Conservation (phyloP, 2,329 filamentous ascomycete species). For the Dactylella cylindrospora region DNA sequence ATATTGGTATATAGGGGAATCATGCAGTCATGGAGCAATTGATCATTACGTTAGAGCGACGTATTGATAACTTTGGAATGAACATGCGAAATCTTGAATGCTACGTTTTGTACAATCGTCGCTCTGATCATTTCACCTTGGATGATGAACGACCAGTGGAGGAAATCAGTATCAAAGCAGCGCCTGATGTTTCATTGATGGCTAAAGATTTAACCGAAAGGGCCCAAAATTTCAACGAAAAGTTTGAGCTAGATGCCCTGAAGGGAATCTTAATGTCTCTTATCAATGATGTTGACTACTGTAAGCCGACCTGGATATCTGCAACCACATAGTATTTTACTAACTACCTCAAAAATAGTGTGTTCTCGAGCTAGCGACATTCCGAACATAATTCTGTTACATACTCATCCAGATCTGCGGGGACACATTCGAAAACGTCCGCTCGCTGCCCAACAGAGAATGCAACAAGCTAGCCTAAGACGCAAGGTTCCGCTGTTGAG, state of each 20-base stretch:
- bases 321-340: neutral
- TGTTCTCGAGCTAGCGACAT: slow-evolving; percentile 33
- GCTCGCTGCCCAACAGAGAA: slow-evolving; percentile 34
- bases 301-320: slow-evolving; percentile 4
- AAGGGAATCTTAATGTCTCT: slow-evolving; percentile 22
- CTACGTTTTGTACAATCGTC: slow-evolving; percentile 16
- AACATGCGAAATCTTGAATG: slow-evolving; percentile 35
- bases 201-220: slow-evolving; percentile 31
- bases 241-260: slow-evolving; percentile 15
- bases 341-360: slow-evolving; percentile 1
- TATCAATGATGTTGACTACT: slow-evolving; percentile 32
- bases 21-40: slow-evolving; percentile 27
- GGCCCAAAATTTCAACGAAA: slow-evolving; percentile 20
- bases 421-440: slow-evolving; percentile 26
- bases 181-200: slow-evolving; percentile 39
- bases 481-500: slow-evolving; percentile 32
- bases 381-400: slow-evolving; percentile 34
- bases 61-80: slow-evolving; percentile 31
- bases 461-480: slow-evolving; percentile 34
- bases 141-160: slow-evolving; percentile 30
- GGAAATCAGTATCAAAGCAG: slow-evolving; percentile 26
- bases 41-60: slow-evolving; percentile 20
- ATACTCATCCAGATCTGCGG: slow-evolving; percentile 34
- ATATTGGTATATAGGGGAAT: slow-evolving; percentile 10
- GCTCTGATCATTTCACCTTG: slow-evolving; percentile 37